These are phyloP conservation scores for Serendipita sp. DNA, from an alignment of 768 basidiomycete species.

Conservation along the genomic window DNA sequence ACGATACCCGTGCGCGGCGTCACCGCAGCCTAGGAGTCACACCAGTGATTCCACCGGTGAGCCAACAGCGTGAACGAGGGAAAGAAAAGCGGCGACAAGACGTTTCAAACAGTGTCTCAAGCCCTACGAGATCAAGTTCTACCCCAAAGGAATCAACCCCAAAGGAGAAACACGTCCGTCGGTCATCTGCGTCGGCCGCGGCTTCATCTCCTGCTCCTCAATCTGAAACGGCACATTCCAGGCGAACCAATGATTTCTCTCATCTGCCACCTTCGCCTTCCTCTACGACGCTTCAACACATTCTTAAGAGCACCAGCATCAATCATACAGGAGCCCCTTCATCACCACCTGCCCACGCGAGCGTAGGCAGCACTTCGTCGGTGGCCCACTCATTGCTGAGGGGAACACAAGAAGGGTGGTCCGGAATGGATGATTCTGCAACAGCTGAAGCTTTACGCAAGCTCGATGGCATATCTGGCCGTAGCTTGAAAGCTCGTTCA, in stretches of 20 bases:
- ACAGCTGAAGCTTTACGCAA: constrained; percentile 86
- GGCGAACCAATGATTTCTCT: constrained; percentile 69
- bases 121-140: constrained; percentile 10
- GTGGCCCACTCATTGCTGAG: constrained; percentile 75
- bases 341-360: constrained; percentile 13
- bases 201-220: constrained; percentile 49
- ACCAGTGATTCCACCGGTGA: constrained; percentile 10
- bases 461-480: constrained; percentile 73
- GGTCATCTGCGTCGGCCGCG: constrained; percentile 35
- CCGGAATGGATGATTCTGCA: constrained; percentile 70
- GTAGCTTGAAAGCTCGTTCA: constrained; percentile 57
- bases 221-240: constrained; percentile 31
- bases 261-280: constrained; percentile 85
- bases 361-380: constrained; percentile 19
- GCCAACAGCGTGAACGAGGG: background rate
- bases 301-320: constrained; percentile 33
- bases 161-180: constrained; percentile 34
- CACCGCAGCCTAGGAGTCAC: constrained; percentile 57
- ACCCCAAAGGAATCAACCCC: background rate
- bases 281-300: constrained; percentile 74
- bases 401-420: constrained; percentile 84
- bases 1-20: constrained; percentile 35
- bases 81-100: constrained; percentile 10
- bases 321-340: constrained; percentile 5
- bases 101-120: constrained; percentile 9